Evolutionary conservation across 2,329 filamentous ascomycete species (phyloP).

Genomic region (Penicillium sclerotiorum): DNA sequence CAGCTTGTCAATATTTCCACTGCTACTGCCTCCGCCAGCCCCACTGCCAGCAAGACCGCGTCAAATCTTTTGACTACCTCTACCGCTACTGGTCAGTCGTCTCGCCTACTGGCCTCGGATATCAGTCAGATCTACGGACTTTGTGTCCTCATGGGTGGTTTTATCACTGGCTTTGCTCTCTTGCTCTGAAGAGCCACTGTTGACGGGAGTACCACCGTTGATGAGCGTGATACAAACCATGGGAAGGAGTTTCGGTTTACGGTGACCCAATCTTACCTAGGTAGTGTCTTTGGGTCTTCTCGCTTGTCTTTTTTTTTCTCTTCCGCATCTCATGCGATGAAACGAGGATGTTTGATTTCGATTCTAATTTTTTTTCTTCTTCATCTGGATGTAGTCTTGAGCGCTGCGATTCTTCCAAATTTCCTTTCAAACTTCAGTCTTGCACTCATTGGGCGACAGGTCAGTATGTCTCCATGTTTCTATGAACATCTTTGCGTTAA

Average conservation of each 20-base stretch:
- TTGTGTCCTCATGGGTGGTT: constrained; percentile 55
- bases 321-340: too few species aligned
- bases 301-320: too few species aligned
- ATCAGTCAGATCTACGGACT: constrained; percentile 61
- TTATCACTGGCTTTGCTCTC: constrained; percentile 61
- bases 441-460: constrained; percentile 3
- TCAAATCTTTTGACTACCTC: constrained; percentile 28
- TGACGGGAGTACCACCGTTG: background rate
- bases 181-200: constrained; percentile 46
- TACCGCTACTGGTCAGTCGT: constrained; percentile 32
- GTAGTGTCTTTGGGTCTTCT: too few species aligned
- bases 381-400: too few species aligned
- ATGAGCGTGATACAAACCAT: background rate
- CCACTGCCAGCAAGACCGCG: constrained; percentile 43
- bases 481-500: background rate
- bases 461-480: background rate
- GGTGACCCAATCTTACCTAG: too few species aligned
- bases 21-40: constrained; percentile 26
- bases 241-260: too few species aligned
- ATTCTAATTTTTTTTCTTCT: too few species aligned
- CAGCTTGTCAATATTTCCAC: constrained; percentile 56
- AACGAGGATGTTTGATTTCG: too few species aligned
- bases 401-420: too few species aligned
- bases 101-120: constrained; percentile 46
- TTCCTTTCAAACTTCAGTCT: too few species aligned